phyloP scores from a whole-genome alignment of 371 early-diverging fungal genomes.

The Batkoa obscura region DNA sequence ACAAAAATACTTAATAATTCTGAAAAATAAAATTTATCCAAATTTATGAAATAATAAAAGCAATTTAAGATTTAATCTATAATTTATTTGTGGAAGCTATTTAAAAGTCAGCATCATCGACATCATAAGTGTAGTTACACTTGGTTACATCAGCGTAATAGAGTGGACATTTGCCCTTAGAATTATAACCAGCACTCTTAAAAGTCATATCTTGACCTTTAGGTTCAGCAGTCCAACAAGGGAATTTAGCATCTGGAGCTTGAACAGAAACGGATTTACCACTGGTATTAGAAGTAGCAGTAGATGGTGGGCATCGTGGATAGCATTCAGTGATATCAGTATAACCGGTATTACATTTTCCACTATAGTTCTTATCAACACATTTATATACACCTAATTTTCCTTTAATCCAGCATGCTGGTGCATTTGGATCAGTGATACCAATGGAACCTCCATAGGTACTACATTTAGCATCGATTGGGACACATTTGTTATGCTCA shows the following conservation, averaged over 20 bases:
- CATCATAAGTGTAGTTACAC: background rate
- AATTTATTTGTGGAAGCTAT: no score
- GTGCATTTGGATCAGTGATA: background rate
- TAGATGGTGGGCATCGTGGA: background rate
- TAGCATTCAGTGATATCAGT: background rate
- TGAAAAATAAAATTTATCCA: no score
- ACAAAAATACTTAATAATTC: no score
- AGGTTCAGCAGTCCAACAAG: background rate
- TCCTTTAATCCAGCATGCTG: background rate
- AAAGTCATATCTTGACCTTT: background rate
- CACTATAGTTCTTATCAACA: background rate
- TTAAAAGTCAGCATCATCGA: background rate
- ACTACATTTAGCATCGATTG: background rate
- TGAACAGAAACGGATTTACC: background rate
- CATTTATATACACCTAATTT: background rate
- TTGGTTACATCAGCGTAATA: background rate
- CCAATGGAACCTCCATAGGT: background rate
- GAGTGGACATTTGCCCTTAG: background rate
- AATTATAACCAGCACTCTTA: background rate
- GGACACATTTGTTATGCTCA: background rate
- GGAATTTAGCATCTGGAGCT: background rate
- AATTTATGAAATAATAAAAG: no score
- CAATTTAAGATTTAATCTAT: no score
- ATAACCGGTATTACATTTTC: background rate
- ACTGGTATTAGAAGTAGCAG: background rate